phyloP scores from a whole-genome alignment of 1,284 basidiomycete genomes.

The Omphalotus olearius region DNA sequence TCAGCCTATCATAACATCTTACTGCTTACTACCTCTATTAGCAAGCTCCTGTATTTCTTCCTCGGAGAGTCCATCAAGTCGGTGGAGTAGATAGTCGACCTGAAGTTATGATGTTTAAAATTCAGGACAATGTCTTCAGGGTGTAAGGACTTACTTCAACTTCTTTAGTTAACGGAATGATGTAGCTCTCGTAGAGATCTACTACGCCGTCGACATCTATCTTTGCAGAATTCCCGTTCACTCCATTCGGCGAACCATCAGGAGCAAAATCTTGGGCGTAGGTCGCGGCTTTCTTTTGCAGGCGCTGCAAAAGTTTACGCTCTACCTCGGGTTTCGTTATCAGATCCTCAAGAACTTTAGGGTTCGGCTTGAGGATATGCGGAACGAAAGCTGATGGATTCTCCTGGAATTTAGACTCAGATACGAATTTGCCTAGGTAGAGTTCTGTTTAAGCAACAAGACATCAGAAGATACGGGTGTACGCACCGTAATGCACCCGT shows the following conservation, averaged over 20 bases:
- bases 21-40: constrained; percentile 1
- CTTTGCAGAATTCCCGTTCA: constrained; percentile 43
- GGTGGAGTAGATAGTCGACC: constrained; percentile 89
- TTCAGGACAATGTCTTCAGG: constrained; percentile 1
- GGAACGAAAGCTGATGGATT: constrained; percentile 88
- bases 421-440: constrained; percentile 90
- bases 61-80: constrained; percentile 78
- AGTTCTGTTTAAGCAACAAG: background rate
- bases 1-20: background rate
- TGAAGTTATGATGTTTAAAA: constrained; percentile 27
- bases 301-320: constrained; percentile 76
- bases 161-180: constrained; percentile 97
- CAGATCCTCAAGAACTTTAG: constrained; percentile 70
- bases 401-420: constrained; percentile 90
- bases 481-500: constrained; percentile 93
- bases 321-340: constrained; percentile 99
- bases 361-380: constrained; percentile 81
- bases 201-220: constrained; percentile 94
- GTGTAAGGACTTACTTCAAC: constrained; percentile 75
- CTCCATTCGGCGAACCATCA: constrained; percentile 43
- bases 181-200: constrained; percentile 88
- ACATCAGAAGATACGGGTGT: background rate
- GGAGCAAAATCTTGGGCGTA: constrained; percentile 90
- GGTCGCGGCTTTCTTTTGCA: constrained; percentile 88
- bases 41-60: constrained; percentile 74